Evolutionary conservation across 495 filamentous ascomycete species (phyloP), one percentile per base, ranked within the genome.

Genomic region (Podospora comata): DNA sequence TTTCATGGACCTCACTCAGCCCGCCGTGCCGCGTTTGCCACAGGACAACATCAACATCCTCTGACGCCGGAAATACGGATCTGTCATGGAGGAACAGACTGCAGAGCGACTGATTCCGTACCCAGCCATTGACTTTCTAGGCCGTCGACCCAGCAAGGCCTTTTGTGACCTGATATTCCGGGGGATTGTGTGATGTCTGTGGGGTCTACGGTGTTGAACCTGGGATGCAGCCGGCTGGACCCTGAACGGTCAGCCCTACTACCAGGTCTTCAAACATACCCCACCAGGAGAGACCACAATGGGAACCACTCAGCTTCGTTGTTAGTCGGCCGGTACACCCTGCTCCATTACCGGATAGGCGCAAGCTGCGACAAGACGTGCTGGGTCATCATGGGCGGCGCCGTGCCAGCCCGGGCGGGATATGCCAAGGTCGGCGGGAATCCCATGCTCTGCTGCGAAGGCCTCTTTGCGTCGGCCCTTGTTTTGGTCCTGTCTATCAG

Each of bases 401-500:
- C 39, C 39, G 2, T 11, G 39, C 6, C 39, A 13, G 39, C 15
- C 39, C 39, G 39, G 39, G 7, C 39, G 39, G 39, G 7, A 48
- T 48, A 48, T 48, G 39, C 15, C 39, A 48, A 48, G 39, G 4
- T 18, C 39, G 13, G 39, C 39, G 39, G 13, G 39, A 13, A 48
- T 48, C 39, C 13, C 39, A 11, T 48, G 6, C 15, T 48, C 39
- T 34, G 32, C 7, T 61, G 18, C 16, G 39, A 23, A 27, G 32
- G 23, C 59, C 32, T 3, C 53, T 15, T 44, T 28, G 59, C 64
- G 53, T 48, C 63, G 53, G 58, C 11, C n/a, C 59, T 26, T 30
- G 64, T 62, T 27, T 69, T 27, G 64, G 39, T 57, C 15, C 20
- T 62, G 67, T 7, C 62, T 27, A 19, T 23, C 62, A 44, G 56